These are phyloP conservation scores for Inonotus hispidus DNA, from an alignment of 1,284 basidiomycete genomes.

Conservation along the genomic window DNA sequence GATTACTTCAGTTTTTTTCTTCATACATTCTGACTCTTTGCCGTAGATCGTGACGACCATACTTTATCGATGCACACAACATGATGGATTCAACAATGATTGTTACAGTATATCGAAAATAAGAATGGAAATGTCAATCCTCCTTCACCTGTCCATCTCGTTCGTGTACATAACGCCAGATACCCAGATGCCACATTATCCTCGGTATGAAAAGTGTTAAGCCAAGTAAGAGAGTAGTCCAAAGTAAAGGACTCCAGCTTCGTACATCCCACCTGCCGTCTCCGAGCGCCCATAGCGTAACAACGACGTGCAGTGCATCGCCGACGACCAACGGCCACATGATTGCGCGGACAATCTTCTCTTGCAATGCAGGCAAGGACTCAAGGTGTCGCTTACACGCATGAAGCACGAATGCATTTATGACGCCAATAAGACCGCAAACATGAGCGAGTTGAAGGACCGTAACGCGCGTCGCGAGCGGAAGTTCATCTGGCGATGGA, in stretches of 20 bases:
- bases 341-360: conserved; percentile 57
- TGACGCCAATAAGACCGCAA: conserved; percentile 62
- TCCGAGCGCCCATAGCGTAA: conserved; percentile 70
- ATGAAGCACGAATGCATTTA: conserved; percentile 62
- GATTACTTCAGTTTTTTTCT: not conserved
- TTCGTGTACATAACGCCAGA: conserved; percentile 63
- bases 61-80: not conserved
- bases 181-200: conserved; percentile 63
- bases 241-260: conserved; percentile 62
- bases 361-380: conserved; percentile 55
- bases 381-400: conserved; percentile 54
- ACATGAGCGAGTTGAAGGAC: conserved; percentile 64
- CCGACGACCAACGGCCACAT: conserved; percentile 63
- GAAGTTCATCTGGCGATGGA: conserved; percentile 44
- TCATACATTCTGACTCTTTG: no score
- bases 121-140: not conserved
- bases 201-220: conserved; percentile 61
- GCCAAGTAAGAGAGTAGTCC: conserved; percentile 60
- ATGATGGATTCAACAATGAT: not conserved
- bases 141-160: conserved; percentile 40
- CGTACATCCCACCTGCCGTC: conserved; percentile 53
- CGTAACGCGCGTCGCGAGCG: conserved; percentile 60
- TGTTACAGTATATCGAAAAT: not conserved
- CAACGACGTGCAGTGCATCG: conserved; percentile 55
- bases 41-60: not conserved